Percentiles rank a stretch among this genome's conserved stretches.
Conservation (phyloP, 225 moss, liverwort and hornwort species). For the Anthoceros angustus region DNA sequence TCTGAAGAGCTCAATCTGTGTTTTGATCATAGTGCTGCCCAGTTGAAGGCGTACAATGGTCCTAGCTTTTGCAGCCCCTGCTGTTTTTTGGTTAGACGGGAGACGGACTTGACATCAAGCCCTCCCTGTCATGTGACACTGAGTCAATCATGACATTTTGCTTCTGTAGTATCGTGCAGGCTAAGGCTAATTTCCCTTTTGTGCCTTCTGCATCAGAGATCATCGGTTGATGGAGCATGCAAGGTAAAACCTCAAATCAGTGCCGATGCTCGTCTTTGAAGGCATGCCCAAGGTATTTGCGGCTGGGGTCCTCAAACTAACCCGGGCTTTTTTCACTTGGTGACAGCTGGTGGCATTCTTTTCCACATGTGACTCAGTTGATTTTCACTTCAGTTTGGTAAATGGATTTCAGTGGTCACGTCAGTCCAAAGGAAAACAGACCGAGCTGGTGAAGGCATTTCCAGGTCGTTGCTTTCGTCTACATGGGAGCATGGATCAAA, state of each 20-base stretch:
- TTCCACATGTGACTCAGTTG: conserved; percentile 98
- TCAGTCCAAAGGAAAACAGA: conserved; percentile 21
- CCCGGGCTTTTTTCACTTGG: background rate
- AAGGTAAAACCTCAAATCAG: conserved; percentile 33
- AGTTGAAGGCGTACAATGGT: too few species aligned
- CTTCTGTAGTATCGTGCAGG: conserved; percentile 65
- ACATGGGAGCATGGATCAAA: conserved; percentile 91
- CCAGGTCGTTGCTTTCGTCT: conserved; percentile 18
- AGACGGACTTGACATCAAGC: too few species aligned
- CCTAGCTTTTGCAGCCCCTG: too few species aligned
- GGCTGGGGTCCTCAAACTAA: background rate
- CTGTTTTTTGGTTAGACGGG: too few species aligned
- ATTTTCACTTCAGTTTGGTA: conserved; percentile 55
- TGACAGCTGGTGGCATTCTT: conserved; percentile 52
- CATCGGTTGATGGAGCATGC: conserved; percentile 31
- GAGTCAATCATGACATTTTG: background rate
- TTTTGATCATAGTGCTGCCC: background rate
- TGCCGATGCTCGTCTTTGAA: background rate
- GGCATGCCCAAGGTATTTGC: background rate
- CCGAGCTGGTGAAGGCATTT: conserved; percentile 50
- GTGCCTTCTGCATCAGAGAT: conserved; percentile 62
- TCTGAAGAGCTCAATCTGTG: background rate
- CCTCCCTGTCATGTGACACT: background rate
- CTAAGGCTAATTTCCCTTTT: conserved; percentile 69
- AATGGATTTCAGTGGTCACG: conserved; percentile 16